Conservation (phyloP, 2,329 filamentous ascomycete species). For the Diaporthe citrichinensis region DNA sequence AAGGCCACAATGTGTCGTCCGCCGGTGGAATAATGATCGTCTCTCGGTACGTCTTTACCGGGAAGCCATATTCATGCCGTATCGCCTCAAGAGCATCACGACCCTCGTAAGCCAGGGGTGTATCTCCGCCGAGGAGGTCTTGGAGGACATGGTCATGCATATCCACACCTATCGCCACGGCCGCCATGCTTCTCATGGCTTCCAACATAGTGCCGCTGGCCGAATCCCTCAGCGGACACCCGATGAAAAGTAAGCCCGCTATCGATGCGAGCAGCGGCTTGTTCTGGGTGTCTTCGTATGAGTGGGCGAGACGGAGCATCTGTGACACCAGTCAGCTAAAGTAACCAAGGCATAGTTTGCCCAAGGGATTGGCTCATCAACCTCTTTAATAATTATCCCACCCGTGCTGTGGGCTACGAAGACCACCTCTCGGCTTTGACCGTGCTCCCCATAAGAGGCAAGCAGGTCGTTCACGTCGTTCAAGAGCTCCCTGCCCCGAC, state of each 20-base stretch:
- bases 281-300: conserved; percentile 45
- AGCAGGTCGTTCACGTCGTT: conserved; percentile 45
- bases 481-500: conserved; percentile 48
- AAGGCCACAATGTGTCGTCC: not conserved
- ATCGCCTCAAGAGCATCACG: conserved; percentile 47
- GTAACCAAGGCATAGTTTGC: not conserved
- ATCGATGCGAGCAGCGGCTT: conserved; percentile 48
- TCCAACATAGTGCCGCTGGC: conserved; percentile 47
- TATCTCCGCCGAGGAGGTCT: conserved; percentile 47
- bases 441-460: conserved; percentile 38
- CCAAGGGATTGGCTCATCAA: conserved; percentile 27
- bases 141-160: conserved; percentile 45
- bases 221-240: conserved; percentile 49
- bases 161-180: conserved; percentile 44
- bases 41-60: conserved; percentile 52
- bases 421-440: conserved; percentile 45
- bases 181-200: conserved; percentile 50
- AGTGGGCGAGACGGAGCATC: conserved; percentile 48
- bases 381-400: conserved; percentile 52
- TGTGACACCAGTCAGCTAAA: conserved; percentile 33
- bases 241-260: conserved; percentile 49
- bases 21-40: conserved; percentile 31
- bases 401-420: conserved; percentile 51
- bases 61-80: conserved; percentile 53
- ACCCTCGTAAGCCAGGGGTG: conserved; percentile 44